phyloP scores from a whole-genome alignment of 2,329 filamentous ascomycete species.

The Colletotrichum eleusines region DNA sequence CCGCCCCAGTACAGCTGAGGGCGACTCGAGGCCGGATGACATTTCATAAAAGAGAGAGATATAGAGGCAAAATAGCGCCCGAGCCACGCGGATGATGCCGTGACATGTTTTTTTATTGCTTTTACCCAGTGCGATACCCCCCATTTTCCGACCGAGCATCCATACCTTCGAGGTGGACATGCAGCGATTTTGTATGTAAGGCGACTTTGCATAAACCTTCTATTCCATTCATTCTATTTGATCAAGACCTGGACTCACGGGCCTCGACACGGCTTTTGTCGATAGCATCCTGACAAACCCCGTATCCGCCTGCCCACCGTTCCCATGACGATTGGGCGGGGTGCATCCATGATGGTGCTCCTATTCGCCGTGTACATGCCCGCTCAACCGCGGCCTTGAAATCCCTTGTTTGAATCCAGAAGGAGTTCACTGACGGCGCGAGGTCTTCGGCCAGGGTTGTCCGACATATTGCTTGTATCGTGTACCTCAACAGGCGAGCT shows the following conservation, averaged over 20 bases:
- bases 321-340: background rate
- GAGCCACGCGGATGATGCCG: background rate
- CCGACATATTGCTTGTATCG: background rate
- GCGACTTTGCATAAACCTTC: background rate
- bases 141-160: background rate
- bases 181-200: background rate
- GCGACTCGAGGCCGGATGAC: background rate
- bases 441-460: no score
- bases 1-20: constrained; percentile 26
- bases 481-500: background rate
- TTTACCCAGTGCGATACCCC: background rate
- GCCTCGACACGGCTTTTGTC: background rate
- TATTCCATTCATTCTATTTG: background rate
- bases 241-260: background rate
- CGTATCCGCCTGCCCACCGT: background rate
- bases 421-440: background rate
- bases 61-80: no score
- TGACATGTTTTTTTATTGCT: background rate
- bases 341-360: background rate
- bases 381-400: background rate
- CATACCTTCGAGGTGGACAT: background rate
- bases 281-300: background rate
- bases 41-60: no score
- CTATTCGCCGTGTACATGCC: background rate
- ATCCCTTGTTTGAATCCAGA: background rate